Percentiles rank a stretch among this genome's conserved stretches.
Evolutionary conservation across 345 rosid species (phyloP).

Genomic region (Capsella bursapastoris): DNA sequence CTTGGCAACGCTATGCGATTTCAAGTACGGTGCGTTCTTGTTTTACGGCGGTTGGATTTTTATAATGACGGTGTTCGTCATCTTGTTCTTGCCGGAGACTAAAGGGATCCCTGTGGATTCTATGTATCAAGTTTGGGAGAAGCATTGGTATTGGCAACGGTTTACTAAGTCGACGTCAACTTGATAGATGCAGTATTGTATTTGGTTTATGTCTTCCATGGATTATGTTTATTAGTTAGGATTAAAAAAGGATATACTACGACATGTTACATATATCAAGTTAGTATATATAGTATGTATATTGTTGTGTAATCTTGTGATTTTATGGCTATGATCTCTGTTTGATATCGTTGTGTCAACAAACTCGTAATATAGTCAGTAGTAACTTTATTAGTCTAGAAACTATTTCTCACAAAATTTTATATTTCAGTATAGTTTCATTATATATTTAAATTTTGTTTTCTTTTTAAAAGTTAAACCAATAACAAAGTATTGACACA

Average conservation of each 20-base stretch:
- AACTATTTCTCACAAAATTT: too few species aligned
- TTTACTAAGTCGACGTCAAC: constrained; percentile 24
- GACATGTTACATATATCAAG: neutral
- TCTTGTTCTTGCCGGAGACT: constrained; percentile 61
- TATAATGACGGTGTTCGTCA: constrained; percentile 41
- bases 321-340: too few species aligned
- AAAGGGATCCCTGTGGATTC: constrained; percentile 66
- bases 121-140: constrained; percentile 67
- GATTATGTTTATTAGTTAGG: neutral
- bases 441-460: too few species aligned
- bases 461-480: too few species aligned
- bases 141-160: constrained; percentile 70
- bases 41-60: constrained; percentile 58
- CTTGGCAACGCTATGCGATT: constrained; percentile 54
- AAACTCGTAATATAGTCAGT: too few species aligned
- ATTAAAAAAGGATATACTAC: neutral
- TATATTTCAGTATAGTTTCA: too few species aligned
- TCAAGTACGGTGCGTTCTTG: constrained; percentile 60
- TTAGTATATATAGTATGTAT: too few species aligned
- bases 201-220: neutral
- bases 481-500: too few species aligned
- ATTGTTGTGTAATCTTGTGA: too few species aligned
- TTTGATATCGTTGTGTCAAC: too few species aligned
- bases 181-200: neutral
- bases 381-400: too few species aligned